Evolutionary conservation across 306 rosid genomes (phyloP).

Genomic region (Alnus rubra): DNA sequence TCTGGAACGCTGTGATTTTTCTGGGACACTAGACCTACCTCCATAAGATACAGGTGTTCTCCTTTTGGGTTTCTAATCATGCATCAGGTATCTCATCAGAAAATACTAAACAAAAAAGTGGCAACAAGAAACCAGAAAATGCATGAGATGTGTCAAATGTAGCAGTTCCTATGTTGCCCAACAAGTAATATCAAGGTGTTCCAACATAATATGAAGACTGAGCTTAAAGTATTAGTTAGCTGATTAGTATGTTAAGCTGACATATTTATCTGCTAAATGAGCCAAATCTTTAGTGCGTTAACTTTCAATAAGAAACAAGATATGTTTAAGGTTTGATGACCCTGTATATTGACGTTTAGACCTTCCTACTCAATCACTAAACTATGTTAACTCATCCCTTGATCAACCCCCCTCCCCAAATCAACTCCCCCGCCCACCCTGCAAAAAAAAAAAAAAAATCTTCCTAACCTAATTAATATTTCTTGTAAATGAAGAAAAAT

Average conservation of each 20-base stretch:
- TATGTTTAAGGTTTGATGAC: background rate
- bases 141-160: slow-evolving; percentile 4
- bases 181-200: slow-evolving; percentile 1
- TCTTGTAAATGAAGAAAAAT: no score
- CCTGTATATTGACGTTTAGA: background rate
- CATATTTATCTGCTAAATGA: background rate
- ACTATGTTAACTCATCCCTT: background rate
- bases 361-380: background rate
- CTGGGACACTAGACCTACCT: slow-evolving; percentile 83
- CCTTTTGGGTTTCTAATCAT: slow-evolving; percentile 82
- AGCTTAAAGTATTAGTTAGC: slow-evolving; percentile 6
- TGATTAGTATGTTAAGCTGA: background rate
- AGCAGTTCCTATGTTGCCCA: background rate
- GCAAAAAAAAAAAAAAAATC: no score
- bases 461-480: no score
- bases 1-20: slow-evolving; percentile 87
- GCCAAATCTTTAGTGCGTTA: background rate
- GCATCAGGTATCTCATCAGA: slow-evolving; percentile 27
- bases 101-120: slow-evolving; percentile 28
- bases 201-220: slow-evolving; percentile 10
- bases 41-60: slow-evolving; percentile 73
- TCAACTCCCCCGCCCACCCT: no score
- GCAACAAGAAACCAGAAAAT: slow-evolving; percentile 21
- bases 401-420: background rate
- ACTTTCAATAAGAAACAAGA: background rate